These are phyloP conservation scores for Tetracladium setigerum DNA, from an alignment of 495 filamentous ascomycete species.

Conservation along the genomic window DNA sequence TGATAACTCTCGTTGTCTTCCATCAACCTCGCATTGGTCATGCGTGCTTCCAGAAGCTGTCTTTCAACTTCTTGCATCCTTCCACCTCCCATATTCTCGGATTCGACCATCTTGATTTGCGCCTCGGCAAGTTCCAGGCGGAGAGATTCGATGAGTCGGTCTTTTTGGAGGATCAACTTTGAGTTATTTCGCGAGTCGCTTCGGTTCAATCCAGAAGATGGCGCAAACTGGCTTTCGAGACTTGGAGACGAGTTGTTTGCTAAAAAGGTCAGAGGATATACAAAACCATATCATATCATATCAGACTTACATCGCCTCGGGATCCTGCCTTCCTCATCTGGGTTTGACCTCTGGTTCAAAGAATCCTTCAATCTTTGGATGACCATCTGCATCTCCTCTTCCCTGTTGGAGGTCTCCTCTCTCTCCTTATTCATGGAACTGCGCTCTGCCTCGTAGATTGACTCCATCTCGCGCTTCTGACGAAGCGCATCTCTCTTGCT, in stretches of 20 bases:
- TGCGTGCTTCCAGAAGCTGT: constrained; percentile 77
- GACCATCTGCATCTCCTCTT: constrained; percentile 81
- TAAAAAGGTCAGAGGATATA: constrained; percentile 14
- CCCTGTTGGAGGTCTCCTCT: constrained; percentile 72
- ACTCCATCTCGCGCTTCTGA: constrained; percentile 80
- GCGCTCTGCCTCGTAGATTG: constrained; percentile 82
- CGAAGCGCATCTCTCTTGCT: constrained; percentile 72
- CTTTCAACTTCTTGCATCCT: constrained; percentile 81
- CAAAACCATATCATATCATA: constrained; percentile 22
- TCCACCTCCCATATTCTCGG: constrained; percentile 85
- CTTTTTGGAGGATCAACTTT: constrained; percentile 84
- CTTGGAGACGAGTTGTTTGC: constrained; percentile 27
- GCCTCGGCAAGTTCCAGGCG: constrained; percentile 87
- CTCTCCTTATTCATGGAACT: constrained; percentile 83
- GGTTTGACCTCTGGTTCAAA: constrained; percentile 62
- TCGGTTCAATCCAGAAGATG: constrained; percentile 71
- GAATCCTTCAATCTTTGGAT: constrained; percentile 88
- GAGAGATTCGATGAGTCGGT: constrained; percentile 89
- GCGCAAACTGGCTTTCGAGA: constrained; percentile 69
- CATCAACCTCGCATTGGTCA: constrained; percentile 92
- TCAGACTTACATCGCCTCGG: constrained; percentile 61
- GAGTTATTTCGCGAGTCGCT: constrained; percentile 80
- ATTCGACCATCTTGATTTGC: constrained; percentile 91
- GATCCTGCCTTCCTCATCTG: constrained; percentile 56
- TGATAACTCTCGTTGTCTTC: constrained; percentile 99